Conservation (phyloP, 2,329 filamentous ascomycete genomes). For the Teratosphaeriaceae sp. region DNA sequence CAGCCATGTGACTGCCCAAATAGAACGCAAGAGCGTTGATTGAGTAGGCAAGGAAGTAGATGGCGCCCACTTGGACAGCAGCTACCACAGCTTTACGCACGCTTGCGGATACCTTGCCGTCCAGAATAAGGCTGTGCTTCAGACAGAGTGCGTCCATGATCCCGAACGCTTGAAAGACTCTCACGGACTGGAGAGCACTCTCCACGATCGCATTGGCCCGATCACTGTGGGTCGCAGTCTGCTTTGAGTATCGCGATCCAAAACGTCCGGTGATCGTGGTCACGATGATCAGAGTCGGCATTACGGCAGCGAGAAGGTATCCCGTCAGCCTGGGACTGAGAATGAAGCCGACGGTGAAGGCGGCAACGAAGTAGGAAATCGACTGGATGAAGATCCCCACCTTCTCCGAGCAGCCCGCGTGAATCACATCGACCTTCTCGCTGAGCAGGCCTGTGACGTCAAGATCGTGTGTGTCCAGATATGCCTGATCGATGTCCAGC, state of each 20-base stretch:
- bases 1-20: constrained; percentile 31
- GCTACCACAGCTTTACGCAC: constrained; percentile 36
- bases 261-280: constrained; percentile 37
- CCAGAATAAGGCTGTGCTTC: constrained; percentile 31
- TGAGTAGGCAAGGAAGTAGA: constrained; percentile 41
- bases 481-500: constrained; percentile 46
- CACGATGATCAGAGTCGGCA: constrained; percentile 42
- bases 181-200: constrained; percentile 40
- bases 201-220: constrained; percentile 40
- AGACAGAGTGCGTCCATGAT: constrained; percentile 35
- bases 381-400: constrained; percentile 41
- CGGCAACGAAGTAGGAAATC: constrained; percentile 40
- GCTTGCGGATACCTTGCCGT: constrained; percentile 29
- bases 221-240: constrained; percentile 33
- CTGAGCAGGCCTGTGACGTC: constrained; percentile 43
- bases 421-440: constrained; percentile 41
- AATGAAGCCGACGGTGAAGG: constrained; percentile 40
- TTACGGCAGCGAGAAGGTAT: constrained; percentile 40
- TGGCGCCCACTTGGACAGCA: constrained; percentile 36
- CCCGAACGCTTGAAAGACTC: constrained; percentile 44
- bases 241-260: constrained; percentile 35
- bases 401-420: constrained; percentile 42
- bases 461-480: constrained; percentile 45
- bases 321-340: constrained; percentile 37
- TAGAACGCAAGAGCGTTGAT: constrained; percentile 43